phyloP scores from a whole-genome alignment of 768 basidiomycete species.

The Mrakia gelida region DNA sequence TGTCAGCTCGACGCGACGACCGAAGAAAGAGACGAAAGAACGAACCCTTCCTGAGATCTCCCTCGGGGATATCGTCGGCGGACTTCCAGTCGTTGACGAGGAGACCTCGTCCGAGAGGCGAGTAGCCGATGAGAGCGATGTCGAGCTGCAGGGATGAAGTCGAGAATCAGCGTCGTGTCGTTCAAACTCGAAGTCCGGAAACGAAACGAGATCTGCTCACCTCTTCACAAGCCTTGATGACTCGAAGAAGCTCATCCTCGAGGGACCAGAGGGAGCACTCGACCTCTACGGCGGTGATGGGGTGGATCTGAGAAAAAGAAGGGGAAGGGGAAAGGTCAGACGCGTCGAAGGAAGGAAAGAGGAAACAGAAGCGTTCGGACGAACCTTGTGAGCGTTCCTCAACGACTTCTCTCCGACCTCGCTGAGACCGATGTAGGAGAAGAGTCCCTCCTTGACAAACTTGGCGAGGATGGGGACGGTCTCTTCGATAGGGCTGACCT shows the following conservation, averaged over 20 bases:
- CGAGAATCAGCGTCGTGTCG: neutral
- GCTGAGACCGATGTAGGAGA: constrained; percentile 58
- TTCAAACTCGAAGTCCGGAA: neutral
- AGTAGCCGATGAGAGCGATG: constrained; percentile 59
- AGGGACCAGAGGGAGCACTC: constrained; percentile 63
- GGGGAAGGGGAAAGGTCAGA: neutral
- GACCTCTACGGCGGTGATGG: constrained; percentile 61
- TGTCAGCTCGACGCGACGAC: neutral
- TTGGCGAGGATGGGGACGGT: constrained; percentile 43
- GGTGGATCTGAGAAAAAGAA: constrained; percentile 48
- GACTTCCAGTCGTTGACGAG: constrained; percentile 43
- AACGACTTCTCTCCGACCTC: constrained; percentile 49
- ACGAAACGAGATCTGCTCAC: constrained; percentile 38
- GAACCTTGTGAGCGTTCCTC: neutral
- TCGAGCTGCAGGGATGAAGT: constrained; percentile 35
- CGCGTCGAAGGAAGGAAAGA: neutral
- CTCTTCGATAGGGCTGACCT: neutral
- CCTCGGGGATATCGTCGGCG: constrained; percentile 46
- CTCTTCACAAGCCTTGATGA: constrained; percentile 55
- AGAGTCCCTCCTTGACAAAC: constrained; percentile 55
- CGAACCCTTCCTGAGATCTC: constrained; percentile 46
- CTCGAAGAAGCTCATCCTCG: constrained; percentile 52
- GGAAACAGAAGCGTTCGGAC: neutral
- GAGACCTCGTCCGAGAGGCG: constrained; percentile 46
- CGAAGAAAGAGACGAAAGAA: neutral